Conservation (phyloP, 1,139 yeast genomes). For the Sporopachydermia cereana region DNA sequence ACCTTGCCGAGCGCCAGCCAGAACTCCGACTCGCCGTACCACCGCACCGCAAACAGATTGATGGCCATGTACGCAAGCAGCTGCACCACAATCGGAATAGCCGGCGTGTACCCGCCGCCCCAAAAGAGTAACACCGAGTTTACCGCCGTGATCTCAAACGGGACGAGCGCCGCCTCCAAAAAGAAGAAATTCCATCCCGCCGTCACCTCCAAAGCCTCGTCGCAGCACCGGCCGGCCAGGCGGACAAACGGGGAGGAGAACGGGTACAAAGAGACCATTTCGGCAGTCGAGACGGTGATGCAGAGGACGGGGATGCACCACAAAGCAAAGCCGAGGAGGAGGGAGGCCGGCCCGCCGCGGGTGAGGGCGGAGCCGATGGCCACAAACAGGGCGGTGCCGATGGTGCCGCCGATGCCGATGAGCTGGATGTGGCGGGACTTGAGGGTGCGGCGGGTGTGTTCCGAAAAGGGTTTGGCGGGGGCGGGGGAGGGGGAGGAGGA, state of each 20-base stretch:
- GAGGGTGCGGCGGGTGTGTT: conserved; percentile 29
- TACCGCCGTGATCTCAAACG: conserved; percentile 73
- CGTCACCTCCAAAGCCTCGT: conserved; percentile 65
- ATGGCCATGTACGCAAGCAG: conserved; percentile 49
- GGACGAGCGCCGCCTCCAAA: conserved; percentile 63
- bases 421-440: conserved; percentile 59
- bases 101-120: conserved; percentile 65
- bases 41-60: conserved; percentile 58
- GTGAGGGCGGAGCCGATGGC: conserved; percentile 61
- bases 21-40: conserved; percentile 72
- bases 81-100: conserved; percentile 47
- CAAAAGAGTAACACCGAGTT: conserved; percentile 70
- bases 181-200: conserved; percentile 77
- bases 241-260: conserved; percentile 54
- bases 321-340: conserved; percentile 50
- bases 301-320: conserved; percentile 54
- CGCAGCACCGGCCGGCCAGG: conserved; percentile 43
- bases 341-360: conserved; percentile 68
- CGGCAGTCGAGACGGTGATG: conserved; percentile 65
- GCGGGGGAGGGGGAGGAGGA: background rate
- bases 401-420: conserved; percentile 75
- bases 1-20: conserved; percentile 72
- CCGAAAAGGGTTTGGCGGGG: conserved; percentile 1
- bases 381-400: conserved; percentile 71
- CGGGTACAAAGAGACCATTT: conserved; percentile 74